Conservation (phyloP, 2,329 filamentous ascomycete species). For the Aureobasidium sp. region DNA sequence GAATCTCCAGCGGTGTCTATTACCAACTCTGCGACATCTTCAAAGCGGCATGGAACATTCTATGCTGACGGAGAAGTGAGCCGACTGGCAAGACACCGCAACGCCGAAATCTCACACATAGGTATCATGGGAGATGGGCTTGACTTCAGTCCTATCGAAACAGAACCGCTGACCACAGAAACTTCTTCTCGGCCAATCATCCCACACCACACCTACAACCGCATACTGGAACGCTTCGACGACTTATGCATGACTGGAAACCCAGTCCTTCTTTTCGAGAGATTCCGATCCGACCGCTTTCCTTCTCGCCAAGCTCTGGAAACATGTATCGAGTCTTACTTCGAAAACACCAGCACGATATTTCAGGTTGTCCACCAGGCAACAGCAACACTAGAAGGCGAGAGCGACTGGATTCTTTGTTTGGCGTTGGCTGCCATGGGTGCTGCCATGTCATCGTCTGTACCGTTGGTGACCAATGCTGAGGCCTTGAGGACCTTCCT, state of each 20-base stretch:
- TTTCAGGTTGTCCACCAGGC: background rate
- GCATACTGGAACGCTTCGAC: background rate
- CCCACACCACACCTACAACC: background rate
- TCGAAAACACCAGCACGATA: background rate
- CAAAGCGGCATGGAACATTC: conserved; percentile 4
- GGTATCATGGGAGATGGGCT: background rate
- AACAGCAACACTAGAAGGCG: background rate
- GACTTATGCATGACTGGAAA: background rate
- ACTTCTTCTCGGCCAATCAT: background rate
- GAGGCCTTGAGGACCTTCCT: background rate
- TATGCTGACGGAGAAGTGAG: conserved; percentile 1
- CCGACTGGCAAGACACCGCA: background rate
- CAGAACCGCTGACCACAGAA: background rate
- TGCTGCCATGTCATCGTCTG: background rate
- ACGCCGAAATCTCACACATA: background rate
- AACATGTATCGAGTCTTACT: background rate
- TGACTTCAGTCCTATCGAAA: background rate
- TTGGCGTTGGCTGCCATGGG: background rate
- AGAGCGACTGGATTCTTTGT: conserved; percentile 1
- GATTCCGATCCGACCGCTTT: background rate
- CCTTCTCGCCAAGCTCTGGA: background rate
- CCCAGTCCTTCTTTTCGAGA: background rate
- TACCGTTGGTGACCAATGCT: background rate
- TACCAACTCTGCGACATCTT: background rate
- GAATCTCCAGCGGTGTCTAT: background rate